Conservation (phyloP, 306 rosid genomes). For the Rubus idaeus region DNA sequence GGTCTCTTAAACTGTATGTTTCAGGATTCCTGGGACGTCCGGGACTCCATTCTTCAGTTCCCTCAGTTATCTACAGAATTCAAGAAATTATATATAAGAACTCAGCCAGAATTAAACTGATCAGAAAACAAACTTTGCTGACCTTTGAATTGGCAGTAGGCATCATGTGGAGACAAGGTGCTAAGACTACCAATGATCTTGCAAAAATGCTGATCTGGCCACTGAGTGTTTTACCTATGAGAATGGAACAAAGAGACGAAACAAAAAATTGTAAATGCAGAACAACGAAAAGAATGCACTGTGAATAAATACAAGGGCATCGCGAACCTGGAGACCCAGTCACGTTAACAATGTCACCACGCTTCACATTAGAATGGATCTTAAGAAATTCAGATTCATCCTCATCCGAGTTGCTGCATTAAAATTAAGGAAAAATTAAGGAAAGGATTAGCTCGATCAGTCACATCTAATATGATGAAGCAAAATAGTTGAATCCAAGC, state of each 20-base stretch:
- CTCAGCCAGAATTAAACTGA: slow-evolving; percentile 16
- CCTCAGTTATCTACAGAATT: slow-evolving; percentile 41
- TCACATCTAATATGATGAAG: not conserved
- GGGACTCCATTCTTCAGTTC: slow-evolving; percentile 51
- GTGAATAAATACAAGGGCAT: not conserved
- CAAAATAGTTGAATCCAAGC: not conserved
- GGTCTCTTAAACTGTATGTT: slow-evolving; percentile 67
- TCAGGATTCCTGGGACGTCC: slow-evolving; percentile 86
- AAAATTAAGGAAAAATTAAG: not conserved
- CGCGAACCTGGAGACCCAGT: slow-evolving; percentile 67
- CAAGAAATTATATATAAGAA: slow-evolving; percentile 11
- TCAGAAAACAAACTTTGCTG: slow-evolving; percentile 2
- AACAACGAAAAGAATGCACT: not conserved
- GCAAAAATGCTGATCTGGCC: slow-evolving; percentile 91
- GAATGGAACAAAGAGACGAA: not conserved
- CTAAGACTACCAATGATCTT: slow-evolving; percentile 54
- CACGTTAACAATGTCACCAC: slow-evolving; percentile 79
- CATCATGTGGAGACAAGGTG: slow-evolving; percentile 86
- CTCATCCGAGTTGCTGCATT: not conserved
- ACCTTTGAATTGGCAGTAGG: slow-evolving; percentile 66
- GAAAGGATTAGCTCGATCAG: not conserved
- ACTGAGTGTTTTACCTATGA: slow-evolving; percentile 74
- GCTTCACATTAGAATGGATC: slow-evolving; percentile 74
- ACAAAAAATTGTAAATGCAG: not conserved
- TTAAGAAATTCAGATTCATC: slow-evolving; percentile 59